phyloP scores from a whole-genome alignment of 2,329 filamentous ascomycete species.

The Ilyonectria mors-panacis region DNA sequence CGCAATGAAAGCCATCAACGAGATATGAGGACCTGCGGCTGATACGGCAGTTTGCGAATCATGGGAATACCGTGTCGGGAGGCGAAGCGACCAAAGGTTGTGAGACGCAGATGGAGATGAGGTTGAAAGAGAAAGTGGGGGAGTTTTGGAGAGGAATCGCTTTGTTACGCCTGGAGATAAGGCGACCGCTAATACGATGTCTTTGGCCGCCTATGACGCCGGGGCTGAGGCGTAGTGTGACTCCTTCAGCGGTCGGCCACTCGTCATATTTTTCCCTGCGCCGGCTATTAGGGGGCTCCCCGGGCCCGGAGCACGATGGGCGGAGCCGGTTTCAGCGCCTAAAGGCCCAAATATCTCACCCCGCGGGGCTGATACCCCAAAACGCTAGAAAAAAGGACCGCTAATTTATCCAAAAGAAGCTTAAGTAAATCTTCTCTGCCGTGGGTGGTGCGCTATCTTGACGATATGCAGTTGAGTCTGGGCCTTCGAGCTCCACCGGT shows the following conservation, averaged over 20 bases:
- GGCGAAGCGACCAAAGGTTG: background rate
- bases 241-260: background rate
- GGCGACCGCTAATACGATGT: slow-evolving; percentile 10
- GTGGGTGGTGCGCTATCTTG: background rate
- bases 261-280: background rate
- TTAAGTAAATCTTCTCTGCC: background rate
- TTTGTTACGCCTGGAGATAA: slow-evolving; percentile 13
- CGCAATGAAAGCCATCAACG: slow-evolving; percentile 23
- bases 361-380: slow-evolving; percentile 6
- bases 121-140: slow-evolving; percentile 24
- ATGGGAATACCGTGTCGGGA: background rate
- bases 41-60: slow-evolving; percentile 11
- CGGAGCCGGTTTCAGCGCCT: slow-evolving; percentile 10
- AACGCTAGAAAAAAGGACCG: background rate
- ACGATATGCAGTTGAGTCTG: background rate
- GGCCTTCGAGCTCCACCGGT: background rate
- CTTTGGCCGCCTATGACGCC: background rate
- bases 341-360: background rate
- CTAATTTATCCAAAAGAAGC: background rate
- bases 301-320: background rate
- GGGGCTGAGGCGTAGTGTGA: background rate
- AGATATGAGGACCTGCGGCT: slow-evolving; percentile 22
- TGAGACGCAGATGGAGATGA: background rate
- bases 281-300: background rate
- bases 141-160: background rate